Evolutionary conservation across 2,329 filamentous ascomycete genomes (phyloP).

Genomic region (Cladophialophora chaetospira): DNA sequence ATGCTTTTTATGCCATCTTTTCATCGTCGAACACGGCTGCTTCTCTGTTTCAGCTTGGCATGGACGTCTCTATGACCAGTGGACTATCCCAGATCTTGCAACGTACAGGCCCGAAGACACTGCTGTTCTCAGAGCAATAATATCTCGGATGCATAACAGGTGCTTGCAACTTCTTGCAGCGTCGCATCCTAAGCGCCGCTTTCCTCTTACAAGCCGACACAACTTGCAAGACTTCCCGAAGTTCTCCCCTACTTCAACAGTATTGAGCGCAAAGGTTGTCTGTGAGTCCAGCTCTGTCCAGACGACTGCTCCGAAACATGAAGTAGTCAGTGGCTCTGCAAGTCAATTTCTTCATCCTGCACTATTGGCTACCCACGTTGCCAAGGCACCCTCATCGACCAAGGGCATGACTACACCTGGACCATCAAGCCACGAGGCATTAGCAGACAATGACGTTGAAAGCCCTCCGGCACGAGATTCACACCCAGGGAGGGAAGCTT

Average conservation of each 20-base stretch:
- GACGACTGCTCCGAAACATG: background rate
- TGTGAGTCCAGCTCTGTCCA: background rate
- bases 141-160: slow-evolving; percentile 12
- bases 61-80: slow-evolving; percentile 33
- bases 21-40: slow-evolving; percentile 24
- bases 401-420: background rate
- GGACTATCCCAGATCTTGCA: slow-evolving; percentile 31
- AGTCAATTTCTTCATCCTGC: too few relatives aligned
- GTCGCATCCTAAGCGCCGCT: background rate
- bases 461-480: background rate
- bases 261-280: background rate
- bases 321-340: background rate
- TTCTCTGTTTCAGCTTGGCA: slow-evolving; percentile 27
- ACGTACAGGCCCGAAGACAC: slow-evolving; percentile 15
- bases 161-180: background rate
- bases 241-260: slow-evolving; percentile 8
- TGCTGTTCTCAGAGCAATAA: slow-evolving; percentile 1
- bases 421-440: background rate
- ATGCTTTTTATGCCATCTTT: slow-evolving; percentile 34
- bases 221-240: slow-evolving; percentile 8
- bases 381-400: background rate
- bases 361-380: too few relatives aligned
- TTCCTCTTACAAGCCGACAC: slow-evolving; percentile 14
- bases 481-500: background rate
- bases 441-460: background rate